Conservation (phyloP, 2,329 filamentous ascomycete genomes). For the Aspergillus neotritici region DNA sequence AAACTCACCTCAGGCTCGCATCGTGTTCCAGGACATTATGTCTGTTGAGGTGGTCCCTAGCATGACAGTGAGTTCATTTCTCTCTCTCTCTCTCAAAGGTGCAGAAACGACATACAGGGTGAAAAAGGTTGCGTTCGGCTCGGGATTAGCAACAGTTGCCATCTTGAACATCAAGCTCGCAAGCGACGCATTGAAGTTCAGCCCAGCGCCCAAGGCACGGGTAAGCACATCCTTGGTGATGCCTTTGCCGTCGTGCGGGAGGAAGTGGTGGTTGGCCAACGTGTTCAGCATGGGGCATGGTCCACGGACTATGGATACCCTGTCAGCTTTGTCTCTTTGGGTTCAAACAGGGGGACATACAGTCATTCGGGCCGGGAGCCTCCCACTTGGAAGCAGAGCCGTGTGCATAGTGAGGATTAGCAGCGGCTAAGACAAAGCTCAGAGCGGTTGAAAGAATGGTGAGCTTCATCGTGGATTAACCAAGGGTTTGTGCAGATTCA, state of each 20-base stretch:
- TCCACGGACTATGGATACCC: conserved; percentile 14
- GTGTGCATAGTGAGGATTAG: too few species aligned
- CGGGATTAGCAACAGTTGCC: conserved; percentile 15
- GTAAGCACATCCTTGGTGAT: conserved; percentile 23
- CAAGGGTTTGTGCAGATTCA: too few species aligned
- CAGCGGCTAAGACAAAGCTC: too few species aligned
- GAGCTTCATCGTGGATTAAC: too few species aligned
- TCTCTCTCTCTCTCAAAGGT: not conserved
- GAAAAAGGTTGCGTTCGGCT: conserved; percentile 17
- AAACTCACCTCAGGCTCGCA: conserved; percentile 19
- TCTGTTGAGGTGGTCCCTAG: conserved; percentile 17
- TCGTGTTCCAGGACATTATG: conserved; percentile 21
- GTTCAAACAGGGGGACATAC: too few species aligned
- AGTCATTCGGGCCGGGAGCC: too few species aligned
- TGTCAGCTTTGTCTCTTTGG: too few species aligned
- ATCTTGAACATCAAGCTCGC: conserved; percentile 16
- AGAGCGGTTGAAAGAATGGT: too few species aligned
- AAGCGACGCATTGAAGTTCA: conserved; percentile 17
- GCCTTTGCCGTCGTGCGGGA: conserved; percentile 44
- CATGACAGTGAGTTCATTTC: not conserved
- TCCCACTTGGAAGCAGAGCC: too few species aligned
- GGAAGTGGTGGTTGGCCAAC: conserved; percentile 48
- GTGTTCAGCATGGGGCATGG: conserved; percentile 51
- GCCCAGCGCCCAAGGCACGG: conserved; percentile 1
- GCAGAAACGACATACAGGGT: conserved; percentile 7